Evolutionary conservation across 2,329 filamentous ascomycete genomes (phyloP).

Genomic region (Exophiala aquamarina): DNA sequence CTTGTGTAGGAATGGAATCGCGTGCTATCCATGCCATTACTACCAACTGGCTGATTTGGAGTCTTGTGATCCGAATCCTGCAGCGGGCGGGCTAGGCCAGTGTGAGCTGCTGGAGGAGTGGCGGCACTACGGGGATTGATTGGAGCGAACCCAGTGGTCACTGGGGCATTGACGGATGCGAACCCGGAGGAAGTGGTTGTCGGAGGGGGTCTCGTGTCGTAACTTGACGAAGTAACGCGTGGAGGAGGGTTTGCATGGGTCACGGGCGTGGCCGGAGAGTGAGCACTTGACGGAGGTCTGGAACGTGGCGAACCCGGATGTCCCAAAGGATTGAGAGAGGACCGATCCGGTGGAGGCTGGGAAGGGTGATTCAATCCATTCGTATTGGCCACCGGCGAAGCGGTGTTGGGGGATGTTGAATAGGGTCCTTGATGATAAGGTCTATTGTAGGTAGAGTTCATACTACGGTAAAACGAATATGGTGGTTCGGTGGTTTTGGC

Average conservation of each 20-base stretch:
- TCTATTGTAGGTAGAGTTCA: conserved; percentile 14
- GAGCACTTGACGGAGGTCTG: conserved; percentile 10
- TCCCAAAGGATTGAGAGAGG: conserved; percentile 10
- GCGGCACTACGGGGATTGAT: conserved; percentile 23
- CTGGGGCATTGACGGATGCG: conserved; percentile 26
- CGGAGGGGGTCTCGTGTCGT: conserved; percentile 28
- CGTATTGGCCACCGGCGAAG: conserved; percentile 7
- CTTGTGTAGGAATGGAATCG: conserved; percentile 21
- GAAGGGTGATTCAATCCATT: conserved; percentile 13
- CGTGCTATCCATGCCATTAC: conserved; percentile 12
- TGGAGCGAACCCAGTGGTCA: conserved; percentile 24
- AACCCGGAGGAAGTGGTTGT: conserved; percentile 23
- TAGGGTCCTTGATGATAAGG: conserved; percentile 19
- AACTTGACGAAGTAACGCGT: conserved; percentile 21
- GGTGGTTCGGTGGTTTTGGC: conserved; percentile 11
- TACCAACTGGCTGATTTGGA: conserved; percentile 10
- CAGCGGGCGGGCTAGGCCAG: conserved; percentile 4
- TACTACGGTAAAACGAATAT: conserved; percentile 20
- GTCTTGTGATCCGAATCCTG: conserved; percentile 14
- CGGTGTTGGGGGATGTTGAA: conserved; percentile 13
- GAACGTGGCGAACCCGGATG: conserved; percentile 18
- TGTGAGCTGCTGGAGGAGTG: conserved; percentile 17
- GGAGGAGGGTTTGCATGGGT: conserved; percentile 14
- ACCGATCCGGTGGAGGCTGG: conserved; percentile 10
- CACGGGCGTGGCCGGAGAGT: conserved; percentile 13